These are phyloP conservation scores for Setaria italica DNA, from an alignment of 202 grass and related monocot genomes.

Conservation along the genomic window DNA sequence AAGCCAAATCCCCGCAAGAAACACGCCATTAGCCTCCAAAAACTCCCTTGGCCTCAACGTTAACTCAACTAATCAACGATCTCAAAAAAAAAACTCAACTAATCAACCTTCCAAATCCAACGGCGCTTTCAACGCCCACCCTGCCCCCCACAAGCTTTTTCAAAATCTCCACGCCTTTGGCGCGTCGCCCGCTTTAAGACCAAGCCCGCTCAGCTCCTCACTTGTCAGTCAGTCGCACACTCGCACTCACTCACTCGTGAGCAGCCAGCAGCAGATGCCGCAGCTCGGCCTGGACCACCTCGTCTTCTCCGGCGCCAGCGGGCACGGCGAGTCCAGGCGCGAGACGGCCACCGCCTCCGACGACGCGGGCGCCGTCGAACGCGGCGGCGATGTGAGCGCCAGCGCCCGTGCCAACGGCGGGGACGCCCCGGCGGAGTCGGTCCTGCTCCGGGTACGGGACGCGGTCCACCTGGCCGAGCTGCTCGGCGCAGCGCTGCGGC, in stretches of 20 bases:
- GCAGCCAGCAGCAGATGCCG: conserved; percentile 27
- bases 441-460: conserved; percentile 29
- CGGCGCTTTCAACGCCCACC: conserved; percentile 30
- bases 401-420: background rate
- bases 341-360: background rate
- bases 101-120: background rate
- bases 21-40: conserved; percentile 27
- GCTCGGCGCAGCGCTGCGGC: conserved; percentile 50
- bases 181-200: conserved; percentile 46
- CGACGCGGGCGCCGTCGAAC: background rate
- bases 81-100: too few relatives aligned
- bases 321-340: background rate
- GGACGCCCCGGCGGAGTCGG: conserved; percentile 50
- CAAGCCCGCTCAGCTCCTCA: background rate
- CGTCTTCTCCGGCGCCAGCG: background rate
- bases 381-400: background rate
- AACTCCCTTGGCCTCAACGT: background rate
- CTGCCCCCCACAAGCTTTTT: conserved; percentile 3
- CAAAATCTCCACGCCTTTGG: conserved; percentile 17
- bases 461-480: conserved; percentile 48
- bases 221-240: background rate
- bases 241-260: background rate
- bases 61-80: background rate
- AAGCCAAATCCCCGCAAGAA: background rate
- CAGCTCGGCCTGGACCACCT: conserved; percentile 30